These are phyloP conservation scores for Psilocybe azurescens DNA, from an alignment of 768 basidiomycete genomes.

Conservation along the genomic window DNA sequence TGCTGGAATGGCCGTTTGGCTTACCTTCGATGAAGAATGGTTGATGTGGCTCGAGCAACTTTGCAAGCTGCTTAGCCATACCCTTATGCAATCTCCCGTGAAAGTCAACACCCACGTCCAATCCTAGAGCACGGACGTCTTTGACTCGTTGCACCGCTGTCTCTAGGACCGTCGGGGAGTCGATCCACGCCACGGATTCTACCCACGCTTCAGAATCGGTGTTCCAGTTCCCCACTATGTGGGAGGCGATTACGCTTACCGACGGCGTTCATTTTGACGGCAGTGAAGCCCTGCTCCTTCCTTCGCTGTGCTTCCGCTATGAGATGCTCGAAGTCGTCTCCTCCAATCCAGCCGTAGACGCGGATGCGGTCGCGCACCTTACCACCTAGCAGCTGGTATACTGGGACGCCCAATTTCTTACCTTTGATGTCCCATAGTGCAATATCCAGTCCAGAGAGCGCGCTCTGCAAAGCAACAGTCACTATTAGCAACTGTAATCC, in stretches of 20 bases:
- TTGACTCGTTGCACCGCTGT: slow-evolving; percentile 58
- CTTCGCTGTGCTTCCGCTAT: slow-evolving; percentile 54
- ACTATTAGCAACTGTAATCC: not conserved
- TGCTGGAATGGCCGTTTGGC: not conserved
- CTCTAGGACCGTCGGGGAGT: slow-evolving; percentile 57
- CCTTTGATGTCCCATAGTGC: slow-evolving; percentile 83
- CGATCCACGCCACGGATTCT: slow-evolving; percentile 59
- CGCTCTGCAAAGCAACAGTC: slow-evolving; percentile 38
- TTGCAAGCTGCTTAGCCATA: slow-evolving; percentile 72
- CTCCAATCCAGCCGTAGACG: slow-evolving; percentile 68
- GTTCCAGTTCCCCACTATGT: no score
- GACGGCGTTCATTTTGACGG: slow-evolving; percentile 77
- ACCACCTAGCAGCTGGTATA: slow-evolving; percentile 74
- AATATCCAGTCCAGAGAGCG: slow-evolving; percentile 67
- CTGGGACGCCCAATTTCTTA: slow-evolving; percentile 69
- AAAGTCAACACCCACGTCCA: slow-evolving; percentile 74
- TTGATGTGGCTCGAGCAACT: slow-evolving; percentile 58
- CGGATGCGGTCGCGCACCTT: slow-evolving; percentile 64
- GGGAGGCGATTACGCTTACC: slow-evolving; percentile 34
- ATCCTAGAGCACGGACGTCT: slow-evolving; percentile 54
- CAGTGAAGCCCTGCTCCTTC: slow-evolving; percentile 67
- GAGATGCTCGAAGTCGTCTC: slow-evolving; percentile 58
- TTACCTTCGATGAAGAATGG: slow-evolving; percentile 71
- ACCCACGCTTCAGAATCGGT: not conserved
- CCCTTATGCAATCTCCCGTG: slow-evolving; percentile 73